phyloP scores from a whole-genome alignment of 305 asterid species.

The Solanum hybrid region DNA sequence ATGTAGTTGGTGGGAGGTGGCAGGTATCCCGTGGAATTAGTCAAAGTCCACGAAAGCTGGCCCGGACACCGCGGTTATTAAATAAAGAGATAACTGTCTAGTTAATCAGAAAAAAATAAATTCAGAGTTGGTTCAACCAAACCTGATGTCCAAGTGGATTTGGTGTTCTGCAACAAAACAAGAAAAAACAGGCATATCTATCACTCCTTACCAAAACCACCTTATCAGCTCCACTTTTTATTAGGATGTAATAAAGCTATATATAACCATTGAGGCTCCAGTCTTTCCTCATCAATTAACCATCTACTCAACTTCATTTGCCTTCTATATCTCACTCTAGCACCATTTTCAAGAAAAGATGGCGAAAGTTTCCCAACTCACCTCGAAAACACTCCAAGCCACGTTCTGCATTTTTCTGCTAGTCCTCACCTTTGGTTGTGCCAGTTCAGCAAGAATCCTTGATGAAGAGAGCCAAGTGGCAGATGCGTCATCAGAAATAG shows the following conservation, averaged over 20 bases:
- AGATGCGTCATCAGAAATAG: background rate
- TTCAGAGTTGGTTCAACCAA: background rate
- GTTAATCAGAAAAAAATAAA: background rate
- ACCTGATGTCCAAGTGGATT: background rate
- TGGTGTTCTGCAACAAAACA: background rate
- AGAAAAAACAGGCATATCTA: no score
- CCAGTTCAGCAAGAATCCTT: conserved; percentile 38
- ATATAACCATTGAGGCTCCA: conserved; percentile 6
- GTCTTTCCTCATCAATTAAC: conserved; percentile 17
- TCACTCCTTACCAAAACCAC: background rate
- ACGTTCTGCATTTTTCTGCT: conserved; percentile 34
- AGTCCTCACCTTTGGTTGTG: conserved; percentile 25
- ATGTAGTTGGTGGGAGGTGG: background rate
- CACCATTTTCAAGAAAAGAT: conserved; percentile 14
- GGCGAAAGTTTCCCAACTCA: conserved; percentile 21
- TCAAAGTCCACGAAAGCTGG: background rate
- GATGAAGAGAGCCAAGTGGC: conserved; percentile 19
- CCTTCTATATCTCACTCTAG: background rate
- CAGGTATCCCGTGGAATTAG: background rate
- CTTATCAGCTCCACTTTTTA: conserved; percentile 2
- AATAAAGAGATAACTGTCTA: background rate
- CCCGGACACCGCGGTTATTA: background rate
- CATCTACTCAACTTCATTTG: background rate
- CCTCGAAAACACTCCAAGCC: background rate
- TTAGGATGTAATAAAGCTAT: conserved; percentile 11